A percentile compares a stretch with the other conserved stretches of the same genome.
Conservation (phyloP, 768 basidiomycete genomes). For the Podaxis sp. region DNA sequence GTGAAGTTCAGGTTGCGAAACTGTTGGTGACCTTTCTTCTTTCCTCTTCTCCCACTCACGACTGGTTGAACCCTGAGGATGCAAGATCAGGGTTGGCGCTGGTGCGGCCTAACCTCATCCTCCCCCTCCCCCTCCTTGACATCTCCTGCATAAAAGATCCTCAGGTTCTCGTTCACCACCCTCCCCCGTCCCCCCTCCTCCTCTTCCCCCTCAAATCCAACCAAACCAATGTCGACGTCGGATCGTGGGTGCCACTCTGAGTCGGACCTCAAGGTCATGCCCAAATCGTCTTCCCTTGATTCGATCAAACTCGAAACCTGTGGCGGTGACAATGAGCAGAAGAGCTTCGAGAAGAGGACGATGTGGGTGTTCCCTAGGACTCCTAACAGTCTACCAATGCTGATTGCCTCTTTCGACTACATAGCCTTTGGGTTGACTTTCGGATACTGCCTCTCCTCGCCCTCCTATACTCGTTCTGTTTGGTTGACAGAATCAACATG, state of each 20-base stretch:
- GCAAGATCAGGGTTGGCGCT: background rate
- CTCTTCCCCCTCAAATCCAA: background rate
- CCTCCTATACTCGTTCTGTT: constrained; percentile 35
- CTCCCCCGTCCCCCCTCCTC: background rate
- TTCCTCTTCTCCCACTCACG: background rate
- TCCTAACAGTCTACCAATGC: background rate
- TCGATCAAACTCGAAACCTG: constrained; percentile 1
- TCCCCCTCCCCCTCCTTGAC: background rate
- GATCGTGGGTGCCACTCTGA: constrained; percentile 1
- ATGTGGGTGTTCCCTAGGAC: constrained; percentile 21
- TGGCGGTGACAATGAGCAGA: background rate
- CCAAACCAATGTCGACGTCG: constrained; percentile 1
- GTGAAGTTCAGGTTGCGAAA: background rate
- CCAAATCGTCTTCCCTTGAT: constrained; percentile 9
- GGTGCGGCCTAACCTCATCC: background rate
- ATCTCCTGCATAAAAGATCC: background rate
- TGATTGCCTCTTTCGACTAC: background rate
- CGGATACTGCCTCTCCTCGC: constrained; percentile 38
- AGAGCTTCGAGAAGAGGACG: constrained; percentile 30
- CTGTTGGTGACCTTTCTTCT: background rate
- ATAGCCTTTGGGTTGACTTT: constrained; percentile 37
- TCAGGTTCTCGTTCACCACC: constrained; percentile 2
- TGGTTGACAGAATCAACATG: constrained; percentile 42
- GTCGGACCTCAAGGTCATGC: background rate
- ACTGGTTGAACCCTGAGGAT: background rate